phyloP scores from a whole-genome alignment of 1,284 basidiomycete species.

The Entoloma clypeatum region DNA sequence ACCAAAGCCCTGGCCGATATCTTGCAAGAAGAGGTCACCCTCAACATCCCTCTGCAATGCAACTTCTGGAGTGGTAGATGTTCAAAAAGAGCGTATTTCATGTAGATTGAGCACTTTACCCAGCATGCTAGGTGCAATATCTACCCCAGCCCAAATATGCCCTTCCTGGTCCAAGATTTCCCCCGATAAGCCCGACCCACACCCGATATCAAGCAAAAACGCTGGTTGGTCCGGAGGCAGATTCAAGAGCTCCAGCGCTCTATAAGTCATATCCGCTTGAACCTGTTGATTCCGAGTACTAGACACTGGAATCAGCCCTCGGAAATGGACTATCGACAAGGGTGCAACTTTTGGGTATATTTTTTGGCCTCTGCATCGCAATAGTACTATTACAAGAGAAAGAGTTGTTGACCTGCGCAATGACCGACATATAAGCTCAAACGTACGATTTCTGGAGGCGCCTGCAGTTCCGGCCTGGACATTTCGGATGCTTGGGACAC shows the following conservation, averaged over 20 bases:
- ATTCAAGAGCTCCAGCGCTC: constrained; percentile 89
- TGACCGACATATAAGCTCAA: not conserved
- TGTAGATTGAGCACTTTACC: constrained; percentile 47
- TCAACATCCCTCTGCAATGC: constrained; percentile 92
- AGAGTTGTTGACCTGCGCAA: constrained; percentile 12
- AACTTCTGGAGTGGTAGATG: constrained; percentile 67
- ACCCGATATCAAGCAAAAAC: constrained; percentile 94
- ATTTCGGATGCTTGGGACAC: constrained; percentile 39
- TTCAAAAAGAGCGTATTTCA: not conserved
- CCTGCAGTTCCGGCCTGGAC: constrained; percentile 94
- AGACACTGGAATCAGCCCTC: constrained; percentile 11
- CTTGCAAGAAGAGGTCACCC: constrained; percentile 89
- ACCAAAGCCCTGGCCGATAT: constrained; percentile 91
- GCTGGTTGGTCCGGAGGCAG: constrained; percentile 75
- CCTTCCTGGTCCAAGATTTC: constrained; percentile 96
- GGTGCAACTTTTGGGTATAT: constrained; percentile 88
- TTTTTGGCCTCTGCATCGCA: constrained; percentile 94
- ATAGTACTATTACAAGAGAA: constrained; percentile 72
- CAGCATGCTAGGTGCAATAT: constrained; percentile 96
- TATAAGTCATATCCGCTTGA: constrained; percentile 97
- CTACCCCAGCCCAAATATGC: constrained; percentile 92
- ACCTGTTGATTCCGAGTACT: constrained; percentile 96
- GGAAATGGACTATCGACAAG: not conserved
- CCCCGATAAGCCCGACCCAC: constrained; percentile 96
- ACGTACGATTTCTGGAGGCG: constrained; percentile 93